Conservation (phyloP, 106 monocot genomes). For the Ottelia alismoides region DNA sequence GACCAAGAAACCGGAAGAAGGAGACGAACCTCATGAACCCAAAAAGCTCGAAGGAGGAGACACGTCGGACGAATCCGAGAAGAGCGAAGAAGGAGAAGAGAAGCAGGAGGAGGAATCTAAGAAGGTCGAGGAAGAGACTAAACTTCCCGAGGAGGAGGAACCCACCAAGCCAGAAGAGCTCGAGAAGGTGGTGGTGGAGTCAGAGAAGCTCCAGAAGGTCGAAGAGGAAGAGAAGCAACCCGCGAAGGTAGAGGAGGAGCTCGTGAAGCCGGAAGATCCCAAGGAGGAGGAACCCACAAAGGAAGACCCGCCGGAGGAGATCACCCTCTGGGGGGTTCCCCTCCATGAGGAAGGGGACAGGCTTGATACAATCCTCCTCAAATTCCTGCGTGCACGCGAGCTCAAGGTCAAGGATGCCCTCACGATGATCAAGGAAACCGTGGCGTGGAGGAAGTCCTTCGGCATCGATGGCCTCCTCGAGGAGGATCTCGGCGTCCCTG, state of each 20-base stretch:
- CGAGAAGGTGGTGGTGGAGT: not conserved
- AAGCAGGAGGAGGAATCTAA: too few relatives aligned
- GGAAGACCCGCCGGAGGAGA: constrained; percentile 7
- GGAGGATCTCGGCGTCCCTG: constrained; percentile 19
- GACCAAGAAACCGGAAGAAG: too few relatives aligned
- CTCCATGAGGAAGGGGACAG: constrained; percentile 11
- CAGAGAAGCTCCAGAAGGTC: not conserved
- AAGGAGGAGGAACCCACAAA: constrained; percentile 1
- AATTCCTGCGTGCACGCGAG: constrained; percentile 24
- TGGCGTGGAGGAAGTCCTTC: constrained; percentile 23
- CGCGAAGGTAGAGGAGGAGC: not conserved
- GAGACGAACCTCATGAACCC: too few relatives aligned
- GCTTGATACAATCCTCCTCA: constrained; percentile 25
- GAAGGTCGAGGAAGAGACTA: too few relatives aligned
- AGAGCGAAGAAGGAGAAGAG: too few relatives aligned
- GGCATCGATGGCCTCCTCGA: constrained; percentile 18
- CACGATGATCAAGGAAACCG: constrained; percentile 15
- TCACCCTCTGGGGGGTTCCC: constrained; percentile 17
- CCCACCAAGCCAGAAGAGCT: not conserved
- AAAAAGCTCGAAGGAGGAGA: too few relatives aligned
- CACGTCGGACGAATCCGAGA: too few relatives aligned
- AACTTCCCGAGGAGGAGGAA: constrained; percentile 1
- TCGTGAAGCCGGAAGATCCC: not conserved
- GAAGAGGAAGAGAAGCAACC: not conserved
- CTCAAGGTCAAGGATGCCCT: constrained; percentile 26